Base-by-base conservation (phyloP, 139 green algal genomes). In the Chlorella sorokiniana region DNA sequence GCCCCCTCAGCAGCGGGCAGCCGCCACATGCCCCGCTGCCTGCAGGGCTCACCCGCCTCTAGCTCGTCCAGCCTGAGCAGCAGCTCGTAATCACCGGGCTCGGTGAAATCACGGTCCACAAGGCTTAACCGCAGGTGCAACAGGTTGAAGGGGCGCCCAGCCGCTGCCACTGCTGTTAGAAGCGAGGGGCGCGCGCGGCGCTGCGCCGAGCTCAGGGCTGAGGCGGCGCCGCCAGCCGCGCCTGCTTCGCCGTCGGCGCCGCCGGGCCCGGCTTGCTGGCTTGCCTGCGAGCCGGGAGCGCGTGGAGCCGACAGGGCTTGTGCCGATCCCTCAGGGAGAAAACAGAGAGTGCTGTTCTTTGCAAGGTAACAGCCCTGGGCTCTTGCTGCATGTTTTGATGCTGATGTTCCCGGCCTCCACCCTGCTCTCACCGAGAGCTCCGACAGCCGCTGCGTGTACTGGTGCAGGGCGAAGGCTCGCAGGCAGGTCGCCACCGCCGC, bases 401-500 rank as follows among this genome's bases (percentile, higher is more conserved):
- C 48, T 59, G 16, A 59, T 59, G 48, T 59, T 11, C 48, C 11
- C 16, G 48, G 48, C 48, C 11, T 27, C 11, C 63, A 29, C 33
- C 33, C 8, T 45, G 0, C 68, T 69, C 72, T 54, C 73, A 79
- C 73, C 73, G 73, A 35, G 11, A 79, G 73, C 54, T 79, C 73
- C 2, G 73, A 68, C 37, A 79, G 73, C 37, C 63, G 73, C 38
- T 61, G 54, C 3, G 73, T 61, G 29, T 79, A 79, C 10, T 79
- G 48, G 27, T 79, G 73, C 37, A 79, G 73, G 0, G 54, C 73
- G 31, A 69, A 79, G 18, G 73, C 73, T 1, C 73, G 73, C 52
- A 79, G 37, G 73, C 73, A 79, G 73, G 73, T 79, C 10, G 73
- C 73, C 54, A 79, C 73, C 2, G 73, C 73, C 35, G 63, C 31